Percentiles rank a stretch among this genome's conserved stretches.
Evolutionary conservation across 352 stramenopile genomes (phyloP).

Genomic region (Phytophthora capsici): DNA sequence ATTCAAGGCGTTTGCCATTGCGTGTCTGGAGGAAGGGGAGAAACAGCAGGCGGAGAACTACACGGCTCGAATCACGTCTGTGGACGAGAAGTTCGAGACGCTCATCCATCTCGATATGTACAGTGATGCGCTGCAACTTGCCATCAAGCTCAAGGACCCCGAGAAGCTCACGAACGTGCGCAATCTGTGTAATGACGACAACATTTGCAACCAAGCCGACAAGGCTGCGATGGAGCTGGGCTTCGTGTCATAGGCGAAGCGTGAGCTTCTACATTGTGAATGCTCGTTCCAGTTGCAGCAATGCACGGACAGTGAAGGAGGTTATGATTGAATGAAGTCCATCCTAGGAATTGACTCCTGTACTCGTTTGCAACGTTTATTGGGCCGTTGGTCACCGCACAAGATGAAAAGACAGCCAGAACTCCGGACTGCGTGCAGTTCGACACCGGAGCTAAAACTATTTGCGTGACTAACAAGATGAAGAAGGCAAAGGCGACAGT

Average conservation of each 20-base stretch:
- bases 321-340: slow-evolving; percentile 8
- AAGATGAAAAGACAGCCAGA: too few relatives aligned
- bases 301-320: background rate
- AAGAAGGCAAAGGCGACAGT: too few relatives aligned
- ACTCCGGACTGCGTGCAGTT: too few relatives aligned
- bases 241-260: slow-evolving; percentile 65
- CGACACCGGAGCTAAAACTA: too few relatives aligned
- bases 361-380: too few relatives aligned
- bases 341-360: background rate
- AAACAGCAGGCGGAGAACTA: slow-evolving; percentile 86
- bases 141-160: slow-evolving; percentile 86
- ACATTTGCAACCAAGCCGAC: slow-evolving; percentile 81
- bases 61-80: slow-evolving; percentile 78
- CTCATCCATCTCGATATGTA: slow-evolving; percentile 88
- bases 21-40: slow-evolving; percentile 77
- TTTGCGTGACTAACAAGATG: too few relatives aligned
- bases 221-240: slow-evolving; percentile 82
- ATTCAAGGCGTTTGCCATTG: slow-evolving; percentile 87
- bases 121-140: slow-evolving; percentile 77
- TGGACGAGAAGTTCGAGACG: slow-evolving; percentile 90
- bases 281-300: slow-evolving; percentile 14
- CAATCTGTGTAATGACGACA: slow-evolving; percentile 76
- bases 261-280: background rate
- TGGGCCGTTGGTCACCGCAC: too few relatives aligned
- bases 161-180: slow-evolving; percentile 88